These are phyloP conservation scores for Aurantiochytrium sp. DNA, from an alignment of 108 stramenopile species.

Conservation along the genomic window DNA sequence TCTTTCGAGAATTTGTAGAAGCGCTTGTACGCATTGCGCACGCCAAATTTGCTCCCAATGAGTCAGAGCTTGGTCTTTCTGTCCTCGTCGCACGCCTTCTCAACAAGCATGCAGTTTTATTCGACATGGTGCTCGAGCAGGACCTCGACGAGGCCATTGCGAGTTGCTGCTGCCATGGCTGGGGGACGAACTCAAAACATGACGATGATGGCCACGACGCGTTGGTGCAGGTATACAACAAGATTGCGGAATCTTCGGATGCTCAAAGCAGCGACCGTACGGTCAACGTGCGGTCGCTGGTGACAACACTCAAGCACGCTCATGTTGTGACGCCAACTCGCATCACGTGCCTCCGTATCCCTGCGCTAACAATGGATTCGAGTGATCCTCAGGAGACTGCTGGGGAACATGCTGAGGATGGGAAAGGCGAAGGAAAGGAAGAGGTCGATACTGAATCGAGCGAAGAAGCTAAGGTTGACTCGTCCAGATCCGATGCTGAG, in stretches of 20 bases:
- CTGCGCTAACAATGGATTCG: no score
- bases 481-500: neutral
- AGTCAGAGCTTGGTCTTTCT: neutral
- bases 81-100: neutral
- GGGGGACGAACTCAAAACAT: neutral
- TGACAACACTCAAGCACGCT: neutral
- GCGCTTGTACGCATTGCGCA: neutral
- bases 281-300: neutral
- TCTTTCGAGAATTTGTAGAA: constrained; percentile 17
- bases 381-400: no score
- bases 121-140: neutral
- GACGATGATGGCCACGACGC: no score
- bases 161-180: neutral
- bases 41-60: neutral
- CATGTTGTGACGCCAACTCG: neutral
- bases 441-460: neutral
- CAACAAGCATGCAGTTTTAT: neutral
- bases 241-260: neutral
- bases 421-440: neutral
- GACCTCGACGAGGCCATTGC: neutral
- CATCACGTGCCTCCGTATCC: neutral
- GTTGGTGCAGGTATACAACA: neutral
- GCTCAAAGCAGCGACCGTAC: neutral
- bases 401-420: neutral
- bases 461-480: neutral